Evolutionary conservation across 768 basidiomycete genomes (phyloP).

Genomic region (Naganishia randhawae): DNA sequence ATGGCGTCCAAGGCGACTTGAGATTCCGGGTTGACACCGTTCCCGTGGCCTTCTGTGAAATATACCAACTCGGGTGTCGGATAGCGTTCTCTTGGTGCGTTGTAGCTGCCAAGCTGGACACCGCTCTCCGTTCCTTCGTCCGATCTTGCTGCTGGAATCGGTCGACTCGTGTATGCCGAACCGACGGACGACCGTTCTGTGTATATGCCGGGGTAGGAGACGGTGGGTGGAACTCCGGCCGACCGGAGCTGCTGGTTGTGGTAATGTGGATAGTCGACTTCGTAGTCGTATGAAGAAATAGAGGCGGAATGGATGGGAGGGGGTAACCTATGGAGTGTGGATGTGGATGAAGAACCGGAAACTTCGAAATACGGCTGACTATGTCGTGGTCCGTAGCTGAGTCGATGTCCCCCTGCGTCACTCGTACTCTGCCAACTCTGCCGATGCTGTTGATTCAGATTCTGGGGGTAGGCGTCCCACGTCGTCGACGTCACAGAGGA

Average conservation of each 20-base stretch:
- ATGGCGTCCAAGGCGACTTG: background rate
- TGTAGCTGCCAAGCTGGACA: background rate
- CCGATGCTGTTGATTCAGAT: background rate
- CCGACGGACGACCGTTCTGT: slow-evolving; percentile 3
- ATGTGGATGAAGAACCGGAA: background rate
- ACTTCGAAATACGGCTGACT: slow-evolving; percentile 19
- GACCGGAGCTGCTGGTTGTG: slow-evolving; percentile 16
- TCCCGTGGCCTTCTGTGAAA: background rate
- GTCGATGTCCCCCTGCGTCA: slow-evolving; percentile 1
- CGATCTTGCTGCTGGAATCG: background rate
- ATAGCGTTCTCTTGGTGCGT: slow-evolving; percentile 3
- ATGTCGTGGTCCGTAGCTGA: slow-evolving; percentile 19
- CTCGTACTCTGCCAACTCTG: slow-evolving; percentile 21
- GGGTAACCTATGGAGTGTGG: background rate
- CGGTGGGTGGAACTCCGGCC: slow-evolving; percentile 11
- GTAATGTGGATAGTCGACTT: slow-evolving; percentile 2
- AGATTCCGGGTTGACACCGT: background rate
- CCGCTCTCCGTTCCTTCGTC: background rate
- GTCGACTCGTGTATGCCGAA: slow-evolving; percentile 8
- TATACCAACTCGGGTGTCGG: slow-evolving; percentile 20
- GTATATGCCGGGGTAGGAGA: background rate
- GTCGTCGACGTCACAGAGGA: slow-evolving; percentile 9
- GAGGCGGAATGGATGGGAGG: slow-evolving; percentile 2
- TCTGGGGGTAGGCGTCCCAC: slow-evolving; percentile 9
- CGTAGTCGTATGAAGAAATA: slow-evolving; percentile 9